Evolutionary conservation across 1,139 yeast species (phyloP).

Genomic region (Geotrichum fermentans): DNA sequence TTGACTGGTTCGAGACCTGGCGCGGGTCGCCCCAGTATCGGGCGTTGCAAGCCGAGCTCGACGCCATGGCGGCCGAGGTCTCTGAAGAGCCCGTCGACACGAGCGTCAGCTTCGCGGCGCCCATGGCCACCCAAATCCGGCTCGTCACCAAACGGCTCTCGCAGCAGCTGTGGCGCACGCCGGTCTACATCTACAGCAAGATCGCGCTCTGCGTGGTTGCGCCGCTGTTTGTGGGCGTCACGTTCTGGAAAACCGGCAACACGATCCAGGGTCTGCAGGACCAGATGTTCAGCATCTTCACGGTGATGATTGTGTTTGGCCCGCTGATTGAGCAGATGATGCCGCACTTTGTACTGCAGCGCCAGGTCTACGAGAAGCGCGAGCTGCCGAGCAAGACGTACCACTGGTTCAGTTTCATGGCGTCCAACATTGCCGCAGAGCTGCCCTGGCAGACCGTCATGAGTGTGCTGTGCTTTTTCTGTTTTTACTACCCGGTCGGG

Average conservation of each 20-base stretch:
- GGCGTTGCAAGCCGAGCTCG: slow-evolving; percentile 38
- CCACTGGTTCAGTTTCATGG: slow-evolving; percentile 57
- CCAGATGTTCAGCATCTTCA: slow-evolving; percentile 57
- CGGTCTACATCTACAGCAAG: slow-evolving; percentile 64
- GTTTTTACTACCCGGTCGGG: slow-evolving; percentile 83
- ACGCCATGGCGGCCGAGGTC: slow-evolving; percentile 25
- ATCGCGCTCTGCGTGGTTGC: slow-evolving; percentile 48
- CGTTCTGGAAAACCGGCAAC: slow-evolving; percentile 63
- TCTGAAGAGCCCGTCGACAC: slow-evolving; percentile 19
- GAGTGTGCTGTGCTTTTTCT: slow-evolving; percentile 63
- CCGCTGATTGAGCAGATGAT: slow-evolving; percentile 68
- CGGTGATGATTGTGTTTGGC: slow-evolving; percentile 58
- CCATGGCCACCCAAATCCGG: slow-evolving; percentile 46
- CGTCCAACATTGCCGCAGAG: slow-evolving; percentile 66
- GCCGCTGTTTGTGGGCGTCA: slow-evolving; percentile 67
- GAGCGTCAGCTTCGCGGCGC: slow-evolving; percentile 39
- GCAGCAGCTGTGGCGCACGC: slow-evolving; percentile 70
- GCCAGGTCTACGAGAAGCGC: slow-evolving; percentile 81
- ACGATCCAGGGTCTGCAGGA: slow-evolving; percentile 47
- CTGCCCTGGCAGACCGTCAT: slow-evolving; percentile 69
- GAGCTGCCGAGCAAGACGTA: slow-evolving; percentile 74
- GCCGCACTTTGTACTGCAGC: slow-evolving; percentile 64
- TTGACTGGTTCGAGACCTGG: slow-evolving; percentile 67
- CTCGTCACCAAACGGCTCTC: slow-evolving; percentile 51
- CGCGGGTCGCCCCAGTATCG: slow-evolving; percentile 50